These are phyloP conservation scores for Magnolia kwangsiensis DNA, from an alignment of 164 flowering plant species.

Conservation along the genomic window DNA sequence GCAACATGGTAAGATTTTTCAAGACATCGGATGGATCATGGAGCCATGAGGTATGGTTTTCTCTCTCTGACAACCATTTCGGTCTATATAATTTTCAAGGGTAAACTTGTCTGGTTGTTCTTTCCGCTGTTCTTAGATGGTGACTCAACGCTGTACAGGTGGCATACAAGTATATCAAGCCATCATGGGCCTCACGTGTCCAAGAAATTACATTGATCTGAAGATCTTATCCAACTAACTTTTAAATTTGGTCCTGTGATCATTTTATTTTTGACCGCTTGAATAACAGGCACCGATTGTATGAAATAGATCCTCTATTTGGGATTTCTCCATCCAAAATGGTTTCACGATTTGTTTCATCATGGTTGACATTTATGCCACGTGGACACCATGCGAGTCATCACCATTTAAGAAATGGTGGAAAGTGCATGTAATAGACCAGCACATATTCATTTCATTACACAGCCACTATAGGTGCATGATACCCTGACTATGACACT, in stretches of 20 bases:
- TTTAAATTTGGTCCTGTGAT: neutral
- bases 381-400: neutral
- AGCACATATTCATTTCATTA: neutral
- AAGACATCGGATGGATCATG: constrained; percentile 70
- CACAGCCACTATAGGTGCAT: neutral
- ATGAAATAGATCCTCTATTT: no score
- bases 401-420: neutral
- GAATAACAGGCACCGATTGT: no score
- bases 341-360: no score
- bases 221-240: neutral
- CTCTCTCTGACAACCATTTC: neutral
- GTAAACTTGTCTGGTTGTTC: no score
- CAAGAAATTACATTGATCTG: no score
- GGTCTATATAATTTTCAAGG: no score
- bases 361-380: neutral
- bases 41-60: constrained; percentile 75
- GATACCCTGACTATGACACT: neutral
- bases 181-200: neutral
- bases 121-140: no score
- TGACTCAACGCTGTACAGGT: no score
- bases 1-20: constrained; percentile 95
- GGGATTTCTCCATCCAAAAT: no score
- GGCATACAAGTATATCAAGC: no score
- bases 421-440: no score
- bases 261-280: no score